phyloP scores from a whole-genome alignment of 371 early-diverging fungal species.

The Syncephalastrum sp. region DNA sequence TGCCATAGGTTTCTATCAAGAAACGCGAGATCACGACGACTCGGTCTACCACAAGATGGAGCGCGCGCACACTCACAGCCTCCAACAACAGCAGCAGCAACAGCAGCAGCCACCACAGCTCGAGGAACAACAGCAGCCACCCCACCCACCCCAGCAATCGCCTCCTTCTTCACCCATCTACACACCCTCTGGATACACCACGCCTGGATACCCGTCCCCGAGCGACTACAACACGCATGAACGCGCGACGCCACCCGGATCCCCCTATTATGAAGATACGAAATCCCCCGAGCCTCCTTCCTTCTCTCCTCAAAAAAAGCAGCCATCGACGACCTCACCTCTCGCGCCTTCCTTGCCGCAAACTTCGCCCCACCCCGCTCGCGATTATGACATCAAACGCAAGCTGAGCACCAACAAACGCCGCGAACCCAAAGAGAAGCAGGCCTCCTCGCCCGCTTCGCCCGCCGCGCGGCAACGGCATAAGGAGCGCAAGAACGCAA shows the following conservation, averaged over 20 bases:
- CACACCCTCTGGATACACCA: conserved; percentile 6
- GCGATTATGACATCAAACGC: conserved; percentile 48
- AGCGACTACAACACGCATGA: neutral
- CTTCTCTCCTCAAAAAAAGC: neutral
- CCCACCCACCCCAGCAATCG: conserved; percentile 16
- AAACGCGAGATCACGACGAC: conserved; percentile 62
- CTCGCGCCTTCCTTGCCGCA: conserved; percentile 1
- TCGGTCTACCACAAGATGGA: conserved; percentile 91
- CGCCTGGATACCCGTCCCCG: neutral
- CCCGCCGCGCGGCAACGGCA: conserved; percentile 48
- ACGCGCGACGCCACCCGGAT: neutral
- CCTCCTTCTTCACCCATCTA: conserved; percentile 4
- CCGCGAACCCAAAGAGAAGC: conserved; percentile 47
- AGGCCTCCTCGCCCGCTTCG: conserved; percentile 21
- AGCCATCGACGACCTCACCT: neutral
- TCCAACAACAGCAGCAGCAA: conserved; percentile 5
- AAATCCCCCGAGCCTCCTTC: too few species aligned
- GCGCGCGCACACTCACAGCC: conserved; percentile 45
- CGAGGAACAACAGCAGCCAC: conserved; percentile 6
- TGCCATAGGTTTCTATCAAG: conserved; percentile 91
- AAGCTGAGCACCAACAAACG: conserved; percentile 49
- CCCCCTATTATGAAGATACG: too few species aligned
- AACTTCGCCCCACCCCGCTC: conserved; percentile 31
- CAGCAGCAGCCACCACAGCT: neutral
- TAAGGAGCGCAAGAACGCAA: conserved; percentile 43